A percentile compares a stretch with the other conserved stretches of the same genome.
phyloP scores from a whole-genome alignment of 2,329 filamentous ascomycete species.

The Fulvia fulva region DNA sequence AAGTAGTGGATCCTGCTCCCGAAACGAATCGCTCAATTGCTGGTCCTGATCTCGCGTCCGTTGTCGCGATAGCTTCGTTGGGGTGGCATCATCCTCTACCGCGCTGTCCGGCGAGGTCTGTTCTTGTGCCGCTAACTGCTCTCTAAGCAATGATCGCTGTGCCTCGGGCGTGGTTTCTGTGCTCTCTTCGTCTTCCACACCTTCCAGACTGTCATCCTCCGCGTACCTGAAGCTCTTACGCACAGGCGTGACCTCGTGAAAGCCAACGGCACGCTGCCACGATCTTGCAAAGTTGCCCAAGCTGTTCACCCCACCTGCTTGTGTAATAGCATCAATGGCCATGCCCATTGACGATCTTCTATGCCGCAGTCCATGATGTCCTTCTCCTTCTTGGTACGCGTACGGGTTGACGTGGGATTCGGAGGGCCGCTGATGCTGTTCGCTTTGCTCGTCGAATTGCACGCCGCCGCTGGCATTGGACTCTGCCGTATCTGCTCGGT shows the following conservation, averaged over 20 bases:
- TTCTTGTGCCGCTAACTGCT: conserved; percentile 29
- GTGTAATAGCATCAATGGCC: conserved; percentile 51
- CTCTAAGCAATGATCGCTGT: conserved; percentile 28
- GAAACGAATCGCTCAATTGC: conserved; percentile 4
- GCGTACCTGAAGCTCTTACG: conserved; percentile 65
- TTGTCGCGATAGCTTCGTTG: conserved; percentile 19
- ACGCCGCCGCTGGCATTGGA: conserved; percentile 31
- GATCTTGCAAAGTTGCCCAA: conserved; percentile 90
- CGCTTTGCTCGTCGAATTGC: conserved; percentile 28
- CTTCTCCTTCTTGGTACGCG: conserved; percentile 15
- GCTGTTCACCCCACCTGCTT: conserved; percentile 87
- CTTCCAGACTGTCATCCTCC: conserved; percentile 28
- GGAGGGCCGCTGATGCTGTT: conserved; percentile 22
- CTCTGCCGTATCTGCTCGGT: conserved; percentile 39
- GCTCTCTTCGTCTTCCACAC: conserved; percentile 48
- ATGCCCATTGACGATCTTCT: conserved; percentile 48
- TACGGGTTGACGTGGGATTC: conserved; percentile 13
- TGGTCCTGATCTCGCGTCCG: conserved; percentile 7
- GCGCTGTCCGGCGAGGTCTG: conserved; percentile 19
- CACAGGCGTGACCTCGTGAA: conserved; percentile 80
- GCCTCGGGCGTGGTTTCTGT: conserved; percentile 47
- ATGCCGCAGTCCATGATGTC: conserved; percentile 31
- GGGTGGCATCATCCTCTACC: conserved; percentile 28
- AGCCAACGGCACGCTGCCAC: conserved; percentile 85
- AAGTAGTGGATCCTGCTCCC: conserved; percentile 27